Percentiles rank a stretch among this genome's conserved stretches.
Conservation (phyloP, 352 stramenopile species). For the Phytophthora nicotianae region DNA sequence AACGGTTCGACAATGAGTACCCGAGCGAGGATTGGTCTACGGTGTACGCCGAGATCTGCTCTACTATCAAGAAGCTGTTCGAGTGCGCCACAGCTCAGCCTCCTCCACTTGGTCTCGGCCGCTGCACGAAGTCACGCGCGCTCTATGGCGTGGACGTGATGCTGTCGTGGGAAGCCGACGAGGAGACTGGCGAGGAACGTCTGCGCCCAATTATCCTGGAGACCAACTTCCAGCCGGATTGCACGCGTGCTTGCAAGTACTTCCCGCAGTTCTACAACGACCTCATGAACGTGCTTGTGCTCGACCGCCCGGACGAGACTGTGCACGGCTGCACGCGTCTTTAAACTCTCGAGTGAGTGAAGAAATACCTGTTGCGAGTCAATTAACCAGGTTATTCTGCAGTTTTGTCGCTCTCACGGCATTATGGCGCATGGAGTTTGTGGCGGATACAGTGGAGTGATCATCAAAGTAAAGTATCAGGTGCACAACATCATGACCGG, state of each 20-base stretch:
- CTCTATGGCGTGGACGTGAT: constrained; percentile 66
- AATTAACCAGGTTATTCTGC: not conserved
- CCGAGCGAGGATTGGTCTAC: constrained; percentile 50
- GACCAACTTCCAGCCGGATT: constrained; percentile 64
- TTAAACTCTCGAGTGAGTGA: constrained; percentile 14
- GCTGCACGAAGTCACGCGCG: constrained; percentile 55
- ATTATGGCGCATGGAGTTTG: not conserved
- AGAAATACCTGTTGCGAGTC: not conserved
- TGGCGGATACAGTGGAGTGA: constrained; percentile 2
- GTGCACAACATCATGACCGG: not conserved
- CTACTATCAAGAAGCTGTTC: constrained; percentile 60
- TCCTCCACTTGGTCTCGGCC: constrained; percentile 51
- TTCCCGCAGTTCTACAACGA: constrained; percentile 64
- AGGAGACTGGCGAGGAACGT: constrained; percentile 42
- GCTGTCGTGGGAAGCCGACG: constrained; percentile 47
- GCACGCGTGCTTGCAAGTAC: constrained; percentile 58
- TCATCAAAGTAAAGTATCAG: not conserved
- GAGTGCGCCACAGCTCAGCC: constrained; percentile 43
- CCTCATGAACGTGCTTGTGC: constrained; percentile 59
- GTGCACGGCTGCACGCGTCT: constrained; percentile 52
- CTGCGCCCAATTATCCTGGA: constrained; percentile 56
- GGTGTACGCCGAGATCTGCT: constrained; percentile 49
- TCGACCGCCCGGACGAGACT: constrained; percentile 44
- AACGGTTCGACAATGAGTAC: constrained; percentile 57
- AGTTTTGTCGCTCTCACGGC: not conserved